A percentile compares a stretch with the other conserved stretches of the same genome.
Conservation (phyloP, 352 stramenopile species). For the Bremia lactucae region DNA sequence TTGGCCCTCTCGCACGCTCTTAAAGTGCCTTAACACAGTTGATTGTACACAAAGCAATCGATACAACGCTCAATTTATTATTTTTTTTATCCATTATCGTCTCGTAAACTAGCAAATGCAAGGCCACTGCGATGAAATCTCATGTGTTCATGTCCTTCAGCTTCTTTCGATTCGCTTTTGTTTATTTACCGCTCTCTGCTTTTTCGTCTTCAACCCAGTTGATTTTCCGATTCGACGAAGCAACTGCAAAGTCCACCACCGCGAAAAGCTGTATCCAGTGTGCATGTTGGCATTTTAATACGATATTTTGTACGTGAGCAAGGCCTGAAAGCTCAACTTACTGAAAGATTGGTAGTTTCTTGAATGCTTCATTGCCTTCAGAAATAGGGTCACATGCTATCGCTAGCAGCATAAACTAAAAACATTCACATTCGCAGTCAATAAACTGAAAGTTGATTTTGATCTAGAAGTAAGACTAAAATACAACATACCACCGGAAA, state of each 20-base stretch:
- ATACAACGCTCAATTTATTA: no score
- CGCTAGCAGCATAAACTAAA: slow-evolving; percentile 71
- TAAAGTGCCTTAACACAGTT: slow-evolving; percentile 43
- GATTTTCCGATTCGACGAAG: slow-evolving; percentile 70
- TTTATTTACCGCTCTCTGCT: slow-evolving; percentile 31
- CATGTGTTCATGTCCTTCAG: slow-evolving; percentile 4
- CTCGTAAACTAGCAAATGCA: no score
- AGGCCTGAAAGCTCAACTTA: no score
- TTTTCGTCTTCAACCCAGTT: slow-evolving; percentile 66
- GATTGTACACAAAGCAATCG: no score
- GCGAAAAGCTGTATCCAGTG: slow-evolving; percentile 44
- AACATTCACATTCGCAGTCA: background rate
- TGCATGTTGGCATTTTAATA: background rate
- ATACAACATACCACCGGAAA: slow-evolving; percentile 71
- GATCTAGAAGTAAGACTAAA: background rate
- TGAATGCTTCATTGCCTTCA: slow-evolving; percentile 28
- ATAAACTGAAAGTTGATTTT: background rate
- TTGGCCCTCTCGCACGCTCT: slow-evolving; percentile 41
- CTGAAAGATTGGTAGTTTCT: slow-evolving; percentile 71
- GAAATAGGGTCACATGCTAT: slow-evolving; percentile 68
- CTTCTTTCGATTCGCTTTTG: slow-evolving; percentile 15
- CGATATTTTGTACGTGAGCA: background rate
- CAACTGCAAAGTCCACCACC: slow-evolving; percentile 76
- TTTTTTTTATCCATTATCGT: no score
- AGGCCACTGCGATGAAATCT: no score